phyloP scores from a whole-genome alignment of 192 early-diverging fungal species.

The Chytriomyces hyalinus region DNA sequence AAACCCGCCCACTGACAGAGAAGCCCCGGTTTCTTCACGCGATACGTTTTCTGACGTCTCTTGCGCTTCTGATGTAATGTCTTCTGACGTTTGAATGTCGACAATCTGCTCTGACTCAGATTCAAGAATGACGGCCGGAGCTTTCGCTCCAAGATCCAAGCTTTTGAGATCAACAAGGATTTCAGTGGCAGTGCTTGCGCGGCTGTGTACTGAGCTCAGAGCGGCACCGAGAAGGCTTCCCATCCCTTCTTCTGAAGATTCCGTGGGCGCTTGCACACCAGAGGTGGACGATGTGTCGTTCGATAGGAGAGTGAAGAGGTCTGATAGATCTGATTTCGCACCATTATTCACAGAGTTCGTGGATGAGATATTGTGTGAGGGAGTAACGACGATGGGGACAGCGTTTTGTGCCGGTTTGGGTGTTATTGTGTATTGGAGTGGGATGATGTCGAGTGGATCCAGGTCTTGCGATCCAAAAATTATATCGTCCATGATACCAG shows the following conservation, averaged over 20 bases:
- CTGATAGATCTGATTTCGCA: not conserved
- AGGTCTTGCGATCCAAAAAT: not conserved
- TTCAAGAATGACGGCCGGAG: not conserved
- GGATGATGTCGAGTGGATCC: not conserved
- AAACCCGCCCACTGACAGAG: not conserved
- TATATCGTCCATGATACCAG: not conserved
- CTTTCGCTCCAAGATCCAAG: conserved; percentile 8
- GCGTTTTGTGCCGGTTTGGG: not conserved
- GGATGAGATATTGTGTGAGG: no score
- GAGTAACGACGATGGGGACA: not conserved
- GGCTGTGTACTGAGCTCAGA: conserved; percentile 3
- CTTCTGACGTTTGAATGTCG: no score
- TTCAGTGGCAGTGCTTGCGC: not conserved
- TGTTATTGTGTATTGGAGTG: not conserved
- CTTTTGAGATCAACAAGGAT: conserved; percentile 1
- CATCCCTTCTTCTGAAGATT: conserved; percentile 10
- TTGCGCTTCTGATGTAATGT: not conserved
- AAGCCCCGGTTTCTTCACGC: not conserved
- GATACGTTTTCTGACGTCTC: not conserved
- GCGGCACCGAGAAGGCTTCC: conserved; percentile 15
- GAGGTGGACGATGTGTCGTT: not conserved
- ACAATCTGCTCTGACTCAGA: not conserved
- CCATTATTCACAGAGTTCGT: no score
- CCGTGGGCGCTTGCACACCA: no score
- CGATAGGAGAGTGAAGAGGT: not conserved